Evolutionary conservation across 352 stramenopile genomes (phyloP).

Genomic region (Globisporangium cystogenes): DNA sequence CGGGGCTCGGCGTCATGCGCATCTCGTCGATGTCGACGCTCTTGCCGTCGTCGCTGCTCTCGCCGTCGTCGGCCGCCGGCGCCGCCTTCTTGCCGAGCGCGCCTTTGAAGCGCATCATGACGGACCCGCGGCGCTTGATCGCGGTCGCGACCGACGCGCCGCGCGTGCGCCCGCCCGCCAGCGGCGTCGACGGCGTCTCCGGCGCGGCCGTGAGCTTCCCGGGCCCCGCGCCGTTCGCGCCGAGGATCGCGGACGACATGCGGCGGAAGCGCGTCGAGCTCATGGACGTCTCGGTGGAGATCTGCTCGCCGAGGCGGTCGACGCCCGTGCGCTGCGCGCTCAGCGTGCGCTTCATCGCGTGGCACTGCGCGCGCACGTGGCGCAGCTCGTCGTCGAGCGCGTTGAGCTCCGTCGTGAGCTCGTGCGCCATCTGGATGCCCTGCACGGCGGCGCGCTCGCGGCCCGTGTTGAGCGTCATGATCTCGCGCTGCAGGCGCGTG

Average conservation of each 20-base stretch:
- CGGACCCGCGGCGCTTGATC: conserved; percentile 8
- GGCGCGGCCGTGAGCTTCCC: conserved; percentile 16
- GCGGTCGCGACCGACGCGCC: conserved; percentile 27
- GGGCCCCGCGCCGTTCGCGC: neutral
- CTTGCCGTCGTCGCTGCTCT: conserved; percentile 7
- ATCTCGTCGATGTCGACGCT: conserved; percentile 15
- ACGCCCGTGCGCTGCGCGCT: conserved; percentile 16
- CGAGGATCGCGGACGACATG: conserved; percentile 16
- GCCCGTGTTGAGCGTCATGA: conserved; percentile 38
- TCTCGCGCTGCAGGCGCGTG: conserved; percentile 59
- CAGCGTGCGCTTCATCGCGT: conserved; percentile 30
- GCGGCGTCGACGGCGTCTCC: neutral
- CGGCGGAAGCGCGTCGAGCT: conserved; percentile 14
- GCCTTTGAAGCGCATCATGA: conserved; percentile 15
- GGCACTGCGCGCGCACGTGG: conserved; percentile 32
- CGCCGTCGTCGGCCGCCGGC: neutral
- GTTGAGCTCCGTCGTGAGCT: conserved; percentile 42
- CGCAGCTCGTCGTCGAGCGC: conserved; percentile 31
- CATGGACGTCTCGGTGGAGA: conserved; percentile 13
- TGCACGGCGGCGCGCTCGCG: conserved; percentile 35
- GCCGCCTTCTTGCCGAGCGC: conserved; percentile 6
- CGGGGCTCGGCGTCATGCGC: conserved; percentile 7
- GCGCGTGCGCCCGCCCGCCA: conserved; percentile 1
- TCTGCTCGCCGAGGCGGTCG: conserved; percentile 10
- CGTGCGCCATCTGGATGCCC: conserved; percentile 32